Percentiles rank a stretch among this genome's conserved stretches.
These are phyloP conservation scores for Yamadazyma triangularis DNA, from an alignment of 1,139 yeast species.

Conservation along the genomic window DNA sequence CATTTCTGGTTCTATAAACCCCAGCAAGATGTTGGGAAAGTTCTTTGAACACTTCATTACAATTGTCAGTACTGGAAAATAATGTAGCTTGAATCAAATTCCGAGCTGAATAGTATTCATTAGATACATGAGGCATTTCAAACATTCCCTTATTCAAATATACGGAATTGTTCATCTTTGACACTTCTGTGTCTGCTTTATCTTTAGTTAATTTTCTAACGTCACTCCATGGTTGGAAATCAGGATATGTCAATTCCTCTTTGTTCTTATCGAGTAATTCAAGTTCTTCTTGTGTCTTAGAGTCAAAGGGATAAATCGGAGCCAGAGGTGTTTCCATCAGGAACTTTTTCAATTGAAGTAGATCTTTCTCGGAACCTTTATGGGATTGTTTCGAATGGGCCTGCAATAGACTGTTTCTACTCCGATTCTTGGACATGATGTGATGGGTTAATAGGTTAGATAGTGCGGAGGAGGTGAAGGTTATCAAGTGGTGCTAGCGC, in stretches of 20 bases:
- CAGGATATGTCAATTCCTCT: slow-evolving; percentile 51
- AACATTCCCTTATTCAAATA: slow-evolving; percentile 41
- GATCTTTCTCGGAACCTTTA: slow-evolving; percentile 27
- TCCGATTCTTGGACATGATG: slow-evolving; percentile 32
- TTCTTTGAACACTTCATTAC: slow-evolving; percentile 34
- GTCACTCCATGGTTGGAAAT: slow-evolving; percentile 76
- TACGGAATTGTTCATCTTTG: slow-evolving; percentile 26
- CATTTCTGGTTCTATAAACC: slow-evolving; percentile 60
- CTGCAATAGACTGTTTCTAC: slow-evolving; percentile 32
- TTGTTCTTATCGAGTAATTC: slow-evolving; percentile 1
- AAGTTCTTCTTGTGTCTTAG: slow-evolving; percentile 6
- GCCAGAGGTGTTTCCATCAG: slow-evolving; percentile 33
- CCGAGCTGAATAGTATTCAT: slow-evolving; percentile 49
- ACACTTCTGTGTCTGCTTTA: slow-evolving; percentile 19
- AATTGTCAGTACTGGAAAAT: slow-evolving; percentile 34
- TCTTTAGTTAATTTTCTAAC: slow-evolving; percentile 43
- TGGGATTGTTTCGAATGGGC: slow-evolving; percentile 24
- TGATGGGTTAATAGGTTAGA: too few relatives aligned
- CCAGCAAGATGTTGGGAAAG: slow-evolving; percentile 52
- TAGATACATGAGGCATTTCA: slow-evolving; percentile 56
- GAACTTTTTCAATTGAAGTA: slow-evolving; percentile 32
- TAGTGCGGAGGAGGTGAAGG: too few relatives aligned
- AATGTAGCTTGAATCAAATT: slow-evolving; percentile 45
- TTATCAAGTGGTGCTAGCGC: too few relatives aligned
- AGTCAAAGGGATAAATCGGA: slow-evolving; percentile 32